These are phyloP conservation scores for Pseudogymnoascus pannorum DNA, from an alignment of 2,329 filamentous ascomycete genomes.

Conservation along the genomic window DNA sequence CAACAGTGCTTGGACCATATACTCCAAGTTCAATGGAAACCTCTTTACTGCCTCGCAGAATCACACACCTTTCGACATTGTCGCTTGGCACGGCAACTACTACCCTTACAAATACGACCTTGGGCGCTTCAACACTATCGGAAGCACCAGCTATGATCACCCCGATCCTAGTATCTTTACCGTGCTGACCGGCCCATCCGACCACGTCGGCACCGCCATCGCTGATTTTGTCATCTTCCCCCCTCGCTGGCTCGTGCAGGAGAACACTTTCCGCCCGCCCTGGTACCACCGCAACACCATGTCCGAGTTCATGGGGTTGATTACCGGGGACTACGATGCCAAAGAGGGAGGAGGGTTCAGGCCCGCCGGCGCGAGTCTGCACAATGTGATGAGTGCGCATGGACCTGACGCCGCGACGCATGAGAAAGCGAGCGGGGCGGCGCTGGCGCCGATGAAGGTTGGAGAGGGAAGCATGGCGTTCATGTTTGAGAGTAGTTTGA, in stretches of 20 bases:
- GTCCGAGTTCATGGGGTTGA: constrained; percentile 60
- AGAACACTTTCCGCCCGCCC: constrained; percentile 52
- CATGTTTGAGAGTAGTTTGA: constrained; percentile 58
- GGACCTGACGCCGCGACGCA: constrained; percentile 50
- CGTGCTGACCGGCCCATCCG: constrained; percentile 51
- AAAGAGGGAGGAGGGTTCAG: constrained; percentile 50
- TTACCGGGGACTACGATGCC: constrained; percentile 53
- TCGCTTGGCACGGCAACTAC: constrained; percentile 75
- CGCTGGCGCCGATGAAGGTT: constrained; percentile 48
- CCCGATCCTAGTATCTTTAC: constrained; percentile 74
- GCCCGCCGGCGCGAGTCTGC: constrained; percentile 53
- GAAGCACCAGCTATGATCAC: constrained; percentile 67
- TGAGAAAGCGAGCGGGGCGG: constrained; percentile 44
- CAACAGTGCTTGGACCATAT: constrained; percentile 42
- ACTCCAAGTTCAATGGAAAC: constrained; percentile 59
- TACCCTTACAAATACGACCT: constrained; percentile 79
- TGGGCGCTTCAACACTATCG: constrained; percentile 68
- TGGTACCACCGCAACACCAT: constrained; percentile 61
- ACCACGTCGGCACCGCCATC: constrained; percentile 49
- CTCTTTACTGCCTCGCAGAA: constrained; percentile 59
- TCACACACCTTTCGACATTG: constrained; percentile 71
- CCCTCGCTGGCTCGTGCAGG: constrained; percentile 55
- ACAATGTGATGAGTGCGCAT: constrained; percentile 58
- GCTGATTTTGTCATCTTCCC: constrained; percentile 61
- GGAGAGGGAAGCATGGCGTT: constrained; percentile 56